A percentile compares a stretch with the other conserved stretches of the same genome.
Conservation (phyloP, 2,329 filamentous ascomycete species). For the Venturia pyrina region DNA sequence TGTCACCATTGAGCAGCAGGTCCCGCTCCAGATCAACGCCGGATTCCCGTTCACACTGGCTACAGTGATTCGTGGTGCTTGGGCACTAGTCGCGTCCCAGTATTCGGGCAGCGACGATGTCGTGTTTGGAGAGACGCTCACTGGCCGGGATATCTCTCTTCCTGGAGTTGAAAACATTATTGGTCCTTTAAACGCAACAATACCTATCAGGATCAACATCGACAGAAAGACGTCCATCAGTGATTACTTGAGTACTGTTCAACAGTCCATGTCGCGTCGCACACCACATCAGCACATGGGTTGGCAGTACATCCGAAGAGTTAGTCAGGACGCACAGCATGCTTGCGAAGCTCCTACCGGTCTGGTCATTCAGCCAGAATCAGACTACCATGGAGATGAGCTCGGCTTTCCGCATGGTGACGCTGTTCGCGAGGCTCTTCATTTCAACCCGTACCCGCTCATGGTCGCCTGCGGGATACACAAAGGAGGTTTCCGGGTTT, state of each 20-base stretch:
- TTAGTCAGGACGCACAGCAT: constrained; percentile 24
- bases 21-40: constrained; percentile 22
- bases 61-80: constrained; percentile 48
- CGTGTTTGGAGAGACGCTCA: constrained; percentile 51
- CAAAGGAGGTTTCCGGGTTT: constrained; percentile 45
- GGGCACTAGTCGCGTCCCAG: constrained; percentile 46
- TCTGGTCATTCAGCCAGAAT: constrained; percentile 28
- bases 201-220: constrained; percentile 44
- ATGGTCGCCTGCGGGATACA: constrained; percentile 56
- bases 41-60: constrained; percentile 35
- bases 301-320: constrained; percentile 47
- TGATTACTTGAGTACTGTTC: constrained; percentile 47
- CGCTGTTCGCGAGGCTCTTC: constrained; percentile 49
- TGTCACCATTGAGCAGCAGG: constrained; percentile 41
- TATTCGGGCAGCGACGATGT: constrained; percentile 45
- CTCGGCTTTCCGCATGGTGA: constrained; percentile 37
- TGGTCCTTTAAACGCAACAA: constrained; percentile 51
- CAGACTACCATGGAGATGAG: constrained; percentile 17
- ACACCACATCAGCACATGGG: constrained; percentile 58
- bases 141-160: constrained; percentile 41
- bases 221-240: constrained; percentile 32
- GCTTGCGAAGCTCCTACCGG: constrained; percentile 26
- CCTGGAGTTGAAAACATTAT: constrained; percentile 43
- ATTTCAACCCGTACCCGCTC: constrained; percentile 49
- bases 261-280: constrained; percentile 45